Evolutionary conservation across 2,329 filamentous ascomycete species (phyloP).

Genomic region (Xylaria digitata): DNA sequence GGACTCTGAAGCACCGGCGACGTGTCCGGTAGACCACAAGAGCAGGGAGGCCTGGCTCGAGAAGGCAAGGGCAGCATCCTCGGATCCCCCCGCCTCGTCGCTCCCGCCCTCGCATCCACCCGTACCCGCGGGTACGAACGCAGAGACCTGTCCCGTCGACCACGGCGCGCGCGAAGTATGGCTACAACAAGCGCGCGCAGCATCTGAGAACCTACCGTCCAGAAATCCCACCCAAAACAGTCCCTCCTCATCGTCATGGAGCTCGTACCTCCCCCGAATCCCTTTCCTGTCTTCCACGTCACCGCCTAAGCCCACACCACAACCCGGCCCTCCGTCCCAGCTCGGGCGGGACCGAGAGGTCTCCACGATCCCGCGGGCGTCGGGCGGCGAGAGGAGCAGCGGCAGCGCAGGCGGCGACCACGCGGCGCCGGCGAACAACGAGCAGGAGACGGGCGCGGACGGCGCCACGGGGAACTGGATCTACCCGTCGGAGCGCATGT

Average conservation of each 20-base stretch:
- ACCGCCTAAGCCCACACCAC: slow-evolving; percentile 20
- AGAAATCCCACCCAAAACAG: neutral
- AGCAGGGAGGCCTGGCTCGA: slow-evolving; percentile 88
- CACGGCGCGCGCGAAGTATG: slow-evolving; percentile 75
- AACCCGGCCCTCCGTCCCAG: slow-evolving; percentile 16
- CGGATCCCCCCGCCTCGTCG: slow-evolving; percentile 41
- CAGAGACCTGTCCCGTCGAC: slow-evolving; percentile 72
- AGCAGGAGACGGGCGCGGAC: slow-evolving; percentile 80
- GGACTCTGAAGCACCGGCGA: slow-evolving; percentile 48
- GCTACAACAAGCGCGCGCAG: slow-evolving; percentile 57
- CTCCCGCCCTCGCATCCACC: slow-evolving; percentile 46
- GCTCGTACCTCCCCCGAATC: slow-evolving; percentile 56
- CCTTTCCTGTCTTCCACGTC: slow-evolving; percentile 53
- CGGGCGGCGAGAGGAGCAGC: slow-evolving; percentile 45
- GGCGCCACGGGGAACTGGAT: slow-evolving; percentile 87
- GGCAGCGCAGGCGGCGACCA: slow-evolving; percentile 46
- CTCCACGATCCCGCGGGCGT: slow-evolving; percentile 80
- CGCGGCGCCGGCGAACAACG: slow-evolving; percentile 68
- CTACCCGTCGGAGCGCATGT: slow-evolving; percentile 96
- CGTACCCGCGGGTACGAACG: slow-evolving; percentile 33
- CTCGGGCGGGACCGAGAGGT: slow-evolving; percentile 78
- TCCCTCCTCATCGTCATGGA: slow-evolving; percentile 56
- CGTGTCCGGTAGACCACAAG: slow-evolving; percentile 91
- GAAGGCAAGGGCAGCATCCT: slow-evolving; percentile 67
- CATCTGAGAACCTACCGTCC: slow-evolving; percentile 28